These are phyloP conservation scores for Arabis alpina DNA, from an alignment of 345 rosid genomes.

Conservation along the genomic window DNA sequence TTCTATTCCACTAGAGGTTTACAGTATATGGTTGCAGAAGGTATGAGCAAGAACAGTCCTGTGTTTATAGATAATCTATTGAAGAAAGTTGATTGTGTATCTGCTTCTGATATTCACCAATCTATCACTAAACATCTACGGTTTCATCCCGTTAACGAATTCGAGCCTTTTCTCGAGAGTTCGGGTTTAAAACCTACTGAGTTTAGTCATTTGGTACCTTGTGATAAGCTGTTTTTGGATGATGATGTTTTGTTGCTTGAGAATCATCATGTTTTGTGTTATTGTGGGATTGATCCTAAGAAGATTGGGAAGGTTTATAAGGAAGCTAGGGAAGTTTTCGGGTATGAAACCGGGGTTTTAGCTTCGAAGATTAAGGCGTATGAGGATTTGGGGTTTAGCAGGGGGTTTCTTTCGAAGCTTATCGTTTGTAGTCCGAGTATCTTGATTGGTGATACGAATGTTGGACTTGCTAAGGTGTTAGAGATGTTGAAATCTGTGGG, in stretches of 20 bases:
- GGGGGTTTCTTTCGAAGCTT: conserved; percentile 47
- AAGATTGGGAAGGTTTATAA: conserved; percentile 63
- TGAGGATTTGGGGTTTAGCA: conserved; percentile 64
- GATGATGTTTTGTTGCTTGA: conserved; percentile 68
- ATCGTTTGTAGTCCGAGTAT: conserved; percentile 59
- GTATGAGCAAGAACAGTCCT: conserved; percentile 72
- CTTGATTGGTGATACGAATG: conserved; percentile 56
- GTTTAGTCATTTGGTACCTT: conserved; percentile 54
- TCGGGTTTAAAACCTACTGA: conserved; percentile 64
- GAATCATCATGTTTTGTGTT: conserved; percentile 68
- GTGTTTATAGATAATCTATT: conserved; percentile 57
- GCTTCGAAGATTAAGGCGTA: conserved; percentile 62
- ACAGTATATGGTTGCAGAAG: conserved; percentile 64
- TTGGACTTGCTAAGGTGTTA: conserved; percentile 52
- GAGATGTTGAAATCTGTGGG: conserved; percentile 57
- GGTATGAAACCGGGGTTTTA: conserved; percentile 57
- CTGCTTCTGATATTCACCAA: conserved; percentile 42
- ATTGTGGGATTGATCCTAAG: conserved; percentile 57
- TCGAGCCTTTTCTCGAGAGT: conserved; percentile 90
- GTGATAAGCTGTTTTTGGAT: conserved; percentile 56
- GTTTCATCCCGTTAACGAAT: conserved; percentile 84
- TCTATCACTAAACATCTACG: conserved; percentile 56
- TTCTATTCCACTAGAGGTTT: conserved; percentile 68
- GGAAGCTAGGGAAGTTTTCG: conserved; percentile 64
- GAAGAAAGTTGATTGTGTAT: conserved; percentile 36